These are phyloP conservation scores for Suhomyces anneliseae DNA, from an alignment of 1,139 yeast species.

Conservation along the genomic window DNA sequence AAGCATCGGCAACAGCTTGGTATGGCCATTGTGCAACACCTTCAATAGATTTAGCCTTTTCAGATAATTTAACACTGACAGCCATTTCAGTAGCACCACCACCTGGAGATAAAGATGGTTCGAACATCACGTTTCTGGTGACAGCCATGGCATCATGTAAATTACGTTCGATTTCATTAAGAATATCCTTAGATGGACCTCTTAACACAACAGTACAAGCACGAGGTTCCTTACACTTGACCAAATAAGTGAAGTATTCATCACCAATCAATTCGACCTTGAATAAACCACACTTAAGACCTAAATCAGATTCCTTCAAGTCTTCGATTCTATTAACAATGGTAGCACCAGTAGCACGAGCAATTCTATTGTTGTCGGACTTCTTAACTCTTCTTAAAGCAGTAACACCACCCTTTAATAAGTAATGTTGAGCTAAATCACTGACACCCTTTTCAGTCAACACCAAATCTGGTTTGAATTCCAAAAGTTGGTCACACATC, in stretches of 20 bases:
- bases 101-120: conserved; percentile 95
- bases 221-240: conserved; percentile 78
- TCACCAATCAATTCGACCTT: conserved; percentile 95
- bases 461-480: conserved; percentile 89
- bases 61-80: conserved; percentile 82
- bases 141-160: conserved; percentile 99
- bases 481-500: conserved; percentile 82
- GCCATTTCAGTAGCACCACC: conserved; percentile 99
- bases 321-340: conserved; percentile 96
- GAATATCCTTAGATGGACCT: conserved; percentile 96
- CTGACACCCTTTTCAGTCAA: conserved; percentile 98
- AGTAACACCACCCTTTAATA: conserved; percentile 89
- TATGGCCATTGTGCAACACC: conserved; percentile 99
- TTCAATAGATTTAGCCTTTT: conserved; percentile 87
- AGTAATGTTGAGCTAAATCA: conserved; percentile 95
- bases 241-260: conserved; percentile 88
- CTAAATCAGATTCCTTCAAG: conserved; percentile 85
- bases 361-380: conserved; percentile 93
- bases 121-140: conserved; percentile 90
- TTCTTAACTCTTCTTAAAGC: conserved; percentile 94
- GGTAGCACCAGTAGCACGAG: conserved; percentile 97
- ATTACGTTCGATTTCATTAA: conserved; percentile 95
- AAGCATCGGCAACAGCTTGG: conserved; percentile 97
- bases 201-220: conserved; percentile 93
- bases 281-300: conserved; percentile 85